Percentiles rank a stretch among this genome's conserved stretches.
Evolutionary conservation across 345 rosid species (phyloP).

Genomic region (Cardamine occulta): DNA sequence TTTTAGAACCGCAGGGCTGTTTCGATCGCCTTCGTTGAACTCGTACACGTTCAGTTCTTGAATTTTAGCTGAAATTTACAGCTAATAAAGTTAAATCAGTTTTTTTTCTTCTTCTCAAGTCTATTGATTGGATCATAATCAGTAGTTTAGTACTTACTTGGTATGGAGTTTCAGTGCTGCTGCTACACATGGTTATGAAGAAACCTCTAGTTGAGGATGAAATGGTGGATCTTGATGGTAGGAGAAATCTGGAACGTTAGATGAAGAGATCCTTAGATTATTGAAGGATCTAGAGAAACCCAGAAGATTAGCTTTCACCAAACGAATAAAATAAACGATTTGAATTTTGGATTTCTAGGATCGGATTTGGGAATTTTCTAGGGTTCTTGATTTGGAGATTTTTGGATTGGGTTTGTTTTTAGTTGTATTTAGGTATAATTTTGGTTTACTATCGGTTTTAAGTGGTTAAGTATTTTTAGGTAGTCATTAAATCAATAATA

Average conservation of each 20-base stretch:
- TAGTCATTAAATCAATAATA: no score
- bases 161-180: slow-evolving; percentile 32
- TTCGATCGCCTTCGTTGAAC: slow-evolving; percentile 89
- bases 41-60: slow-evolving; percentile 79
- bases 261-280: slow-evolving; percentile 35
- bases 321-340: no score
- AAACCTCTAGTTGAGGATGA: slow-evolving; percentile 21
- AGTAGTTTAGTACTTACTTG: background rate
- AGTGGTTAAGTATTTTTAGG: no score
- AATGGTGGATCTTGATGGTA: slow-evolving; percentile 34
- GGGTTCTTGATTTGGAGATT: no score
- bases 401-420: no score
- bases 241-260: slow-evolving; percentile 27
- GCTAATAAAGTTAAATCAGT: background rate
- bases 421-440: no score
- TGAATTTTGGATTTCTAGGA: no score
- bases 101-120: background rate
- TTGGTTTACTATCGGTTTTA: no score
- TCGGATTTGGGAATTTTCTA: no score
- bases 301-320: no score
- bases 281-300: slow-evolving; percentile 33
- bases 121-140: background rate
- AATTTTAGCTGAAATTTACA: slow-evolving; percentile 49
- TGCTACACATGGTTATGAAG: slow-evolving; percentile 38
- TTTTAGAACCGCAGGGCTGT: slow-evolving; percentile 78